Conservation (phyloP, 495 filamentous ascomycete genomes). For the Xylaria acuta region DNA sequence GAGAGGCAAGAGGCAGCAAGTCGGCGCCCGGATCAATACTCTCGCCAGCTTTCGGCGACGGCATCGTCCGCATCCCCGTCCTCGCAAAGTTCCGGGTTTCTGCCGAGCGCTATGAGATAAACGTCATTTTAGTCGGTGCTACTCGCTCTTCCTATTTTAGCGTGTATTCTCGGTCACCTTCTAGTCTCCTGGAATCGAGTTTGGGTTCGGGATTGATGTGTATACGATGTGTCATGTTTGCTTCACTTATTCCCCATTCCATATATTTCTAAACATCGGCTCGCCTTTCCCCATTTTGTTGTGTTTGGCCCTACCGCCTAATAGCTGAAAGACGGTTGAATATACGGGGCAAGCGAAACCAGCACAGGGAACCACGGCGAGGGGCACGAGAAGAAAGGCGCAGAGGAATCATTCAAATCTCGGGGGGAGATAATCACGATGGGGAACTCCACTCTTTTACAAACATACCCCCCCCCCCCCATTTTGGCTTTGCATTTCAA, state of each 20-base stretch:
- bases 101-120: not conserved
- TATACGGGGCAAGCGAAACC: not conserved
- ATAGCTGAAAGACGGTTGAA: not conserved
- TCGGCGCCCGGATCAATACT: constrained; percentile 8
- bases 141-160: not conserved
- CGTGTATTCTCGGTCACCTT: not conserved
- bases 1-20: constrained; percentile 1
- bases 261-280: not conserved
- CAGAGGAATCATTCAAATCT: not conserved
- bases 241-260: not conserved
- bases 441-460: not conserved
- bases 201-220: not conserved
- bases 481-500: not conserved
- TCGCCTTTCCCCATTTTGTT: not conserved
- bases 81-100: not conserved
- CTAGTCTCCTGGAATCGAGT: too few species aligned
- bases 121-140: too few species aligned
- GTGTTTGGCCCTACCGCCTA: not conserved
- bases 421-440: not conserved
- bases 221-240: not conserved
- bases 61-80: not conserved
- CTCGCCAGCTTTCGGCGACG: not conserved
- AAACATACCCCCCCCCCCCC: not conserved
- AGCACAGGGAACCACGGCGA: not conserved
- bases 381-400: not conserved